These are phyloP conservation scores for Teratosphaeria viscida DNA, from an alignment of 2,329 filamentous ascomycete species.

Conservation along the genomic window DNA sequence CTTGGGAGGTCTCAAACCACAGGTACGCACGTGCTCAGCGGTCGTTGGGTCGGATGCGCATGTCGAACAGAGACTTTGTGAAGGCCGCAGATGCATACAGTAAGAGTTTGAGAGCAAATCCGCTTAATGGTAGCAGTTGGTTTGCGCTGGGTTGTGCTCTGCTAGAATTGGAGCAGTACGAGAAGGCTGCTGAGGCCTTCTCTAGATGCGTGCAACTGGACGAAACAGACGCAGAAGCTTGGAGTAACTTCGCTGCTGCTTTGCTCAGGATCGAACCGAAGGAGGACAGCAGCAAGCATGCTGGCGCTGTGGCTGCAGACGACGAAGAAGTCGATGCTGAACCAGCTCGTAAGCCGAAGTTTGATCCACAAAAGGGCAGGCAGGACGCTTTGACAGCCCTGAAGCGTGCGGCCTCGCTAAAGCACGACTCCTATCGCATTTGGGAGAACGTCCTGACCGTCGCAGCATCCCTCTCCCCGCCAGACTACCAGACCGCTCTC, in stretches of 20 bases:
- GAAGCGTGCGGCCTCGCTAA: constrained; percentile 73
- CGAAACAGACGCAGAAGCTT: constrained; percentile 80
- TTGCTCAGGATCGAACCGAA: constrained; percentile 41
- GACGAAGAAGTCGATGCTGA: constrained; percentile 26
- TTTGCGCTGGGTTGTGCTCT: constrained; percentile 81
- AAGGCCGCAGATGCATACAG: constrained; percentile 69
- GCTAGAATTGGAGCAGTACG: constrained; percentile 65
- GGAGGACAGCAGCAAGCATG: constrained; percentile 8
- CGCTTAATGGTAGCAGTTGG: constrained; percentile 76
- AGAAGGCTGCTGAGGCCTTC: constrained; percentile 74
- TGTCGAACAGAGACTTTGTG: constrained; percentile 53
- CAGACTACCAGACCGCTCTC: constrained; percentile 64
- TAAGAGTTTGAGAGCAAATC: constrained; percentile 66
- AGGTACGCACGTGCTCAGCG: constrained; percentile 81
- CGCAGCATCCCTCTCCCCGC: constrained; percentile 64
- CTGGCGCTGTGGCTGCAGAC: constrained; percentile 9
- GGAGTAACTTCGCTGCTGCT: constrained; percentile 86
- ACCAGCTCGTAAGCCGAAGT: constrained; percentile 10
- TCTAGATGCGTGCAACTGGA: constrained; percentile 73
- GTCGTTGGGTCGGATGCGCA: constrained; percentile 70
- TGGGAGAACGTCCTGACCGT: constrained; percentile 96
- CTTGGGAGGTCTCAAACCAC: constrained; percentile 74
- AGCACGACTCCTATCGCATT: constrained; percentile 80
- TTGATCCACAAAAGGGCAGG: constrained; percentile 42
- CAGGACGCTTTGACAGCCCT: constrained; percentile 72